These are phyloP conservation scores for Lichina pygmaea DNA, from an alignment of 495 filamentous ascomycete genomes.

Conservation along the genomic window DNA sequence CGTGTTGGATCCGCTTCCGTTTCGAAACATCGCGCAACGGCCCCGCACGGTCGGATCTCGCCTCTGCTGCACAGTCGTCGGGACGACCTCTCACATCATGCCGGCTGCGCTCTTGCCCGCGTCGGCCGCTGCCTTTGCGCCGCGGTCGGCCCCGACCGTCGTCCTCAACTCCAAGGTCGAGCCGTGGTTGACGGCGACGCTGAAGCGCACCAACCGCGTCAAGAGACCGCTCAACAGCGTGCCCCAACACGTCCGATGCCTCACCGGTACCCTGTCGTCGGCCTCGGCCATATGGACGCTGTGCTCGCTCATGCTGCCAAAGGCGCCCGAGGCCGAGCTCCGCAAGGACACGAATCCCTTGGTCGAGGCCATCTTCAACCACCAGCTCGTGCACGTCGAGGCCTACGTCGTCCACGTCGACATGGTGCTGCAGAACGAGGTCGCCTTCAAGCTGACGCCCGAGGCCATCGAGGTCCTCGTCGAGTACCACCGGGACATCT, in stretches of 20 bases:
- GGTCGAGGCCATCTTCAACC: slow-evolving; percentile 78
- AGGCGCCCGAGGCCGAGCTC: slow-evolving; percentile 71
- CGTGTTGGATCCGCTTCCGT: not conserved
- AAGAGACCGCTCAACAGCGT: slow-evolving; percentile 97
- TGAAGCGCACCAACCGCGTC: slow-evolving; percentile 92
- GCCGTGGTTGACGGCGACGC: slow-evolving; percentile 86
- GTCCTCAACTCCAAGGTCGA: slow-evolving; percentile 86
- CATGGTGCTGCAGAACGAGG: slow-evolving; percentile 93
- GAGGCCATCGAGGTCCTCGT: slow-evolving; percentile 89
- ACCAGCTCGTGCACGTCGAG: slow-evolving; percentile 82
- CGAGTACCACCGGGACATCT: slow-evolving; percentile 92
- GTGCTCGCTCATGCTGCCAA: slow-evolving; percentile 77
- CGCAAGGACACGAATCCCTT: slow-evolving; percentile 65
- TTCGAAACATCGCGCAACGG: not conserved
- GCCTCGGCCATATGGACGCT: slow-evolving; percentile 86
- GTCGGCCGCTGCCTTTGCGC: slow-evolving; percentile 89
- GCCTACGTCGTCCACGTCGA: slow-evolving; percentile 98
- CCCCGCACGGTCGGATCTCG: not conserved
- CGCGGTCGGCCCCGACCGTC: slow-evolving; percentile 80
- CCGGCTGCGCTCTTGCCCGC: slow-evolving; percentile 76
- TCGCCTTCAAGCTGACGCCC: slow-evolving; percentile 93
- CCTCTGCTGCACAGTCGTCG: not conserved
- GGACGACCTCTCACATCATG: slow-evolving; percentile 22
- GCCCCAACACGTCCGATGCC: slow-evolving; percentile 82
- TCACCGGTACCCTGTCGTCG: slow-evolving; percentile 87